phyloP scores from a whole-genome alignment of 495 filamentous ascomycete species.

The Parathielavia hyrcaniae region DNA sequence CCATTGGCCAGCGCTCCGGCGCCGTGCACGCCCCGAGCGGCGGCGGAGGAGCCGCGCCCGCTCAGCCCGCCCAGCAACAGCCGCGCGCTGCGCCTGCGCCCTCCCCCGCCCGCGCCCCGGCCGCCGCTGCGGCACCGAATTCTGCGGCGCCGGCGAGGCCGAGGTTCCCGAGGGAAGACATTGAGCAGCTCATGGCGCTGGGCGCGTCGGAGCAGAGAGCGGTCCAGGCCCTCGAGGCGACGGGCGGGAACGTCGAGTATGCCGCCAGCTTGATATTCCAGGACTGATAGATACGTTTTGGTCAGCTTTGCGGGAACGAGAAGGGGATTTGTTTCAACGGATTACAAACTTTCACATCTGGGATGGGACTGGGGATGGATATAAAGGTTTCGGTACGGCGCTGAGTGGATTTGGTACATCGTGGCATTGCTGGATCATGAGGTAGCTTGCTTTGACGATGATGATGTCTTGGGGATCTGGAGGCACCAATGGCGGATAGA shows the following conservation, averaged over 20 bases:
- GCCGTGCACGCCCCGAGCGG: constrained; percentile 65
- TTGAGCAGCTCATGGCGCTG: constrained; percentile 68
- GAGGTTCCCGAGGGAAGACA: constrained; percentile 53
- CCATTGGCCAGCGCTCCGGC: constrained; percentile 77
- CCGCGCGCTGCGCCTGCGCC: constrained; percentile 30
- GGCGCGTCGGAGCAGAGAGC: constrained; percentile 75
- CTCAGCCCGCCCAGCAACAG: constrained; percentile 8
- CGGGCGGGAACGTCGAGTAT: constrained; percentile 76
- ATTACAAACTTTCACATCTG: constrained; percentile 7
- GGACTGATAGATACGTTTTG: constrained; percentile 23
- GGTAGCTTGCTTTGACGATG: not conserved
- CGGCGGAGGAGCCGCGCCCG: constrained; percentile 31
- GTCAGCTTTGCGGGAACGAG: not conserved
- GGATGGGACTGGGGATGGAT: not conserved
- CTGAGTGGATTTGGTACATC: not conserved
- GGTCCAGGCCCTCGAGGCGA: constrained; percentile 70
- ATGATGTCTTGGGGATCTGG: not conserved
- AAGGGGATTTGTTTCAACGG: not conserved
- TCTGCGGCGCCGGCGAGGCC: constrained; percentile 15
- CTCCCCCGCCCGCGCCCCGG: constrained; percentile 21
- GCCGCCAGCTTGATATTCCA: constrained; percentile 80
- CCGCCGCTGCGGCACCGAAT: constrained; percentile 1
- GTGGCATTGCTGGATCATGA: not conserved
- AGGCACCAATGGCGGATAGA: not conserved
- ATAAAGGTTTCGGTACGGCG: constrained; percentile 8